Conservation (phyloP, 768 basidiomycete species). For the Xerocomellus intermedius region DNA sequence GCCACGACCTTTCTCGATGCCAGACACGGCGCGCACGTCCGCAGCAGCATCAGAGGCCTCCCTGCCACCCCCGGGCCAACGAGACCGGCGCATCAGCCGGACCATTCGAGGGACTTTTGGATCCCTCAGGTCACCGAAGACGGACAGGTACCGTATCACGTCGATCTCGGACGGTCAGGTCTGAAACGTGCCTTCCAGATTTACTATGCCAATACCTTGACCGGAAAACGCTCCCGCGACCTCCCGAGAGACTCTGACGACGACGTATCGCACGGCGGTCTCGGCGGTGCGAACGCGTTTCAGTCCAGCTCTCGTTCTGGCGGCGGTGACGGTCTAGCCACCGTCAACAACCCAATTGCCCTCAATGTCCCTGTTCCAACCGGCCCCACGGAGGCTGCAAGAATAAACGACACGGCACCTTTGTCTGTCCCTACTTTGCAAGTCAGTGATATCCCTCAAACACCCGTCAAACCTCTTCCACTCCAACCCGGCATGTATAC, state of each 20-base stretch:
- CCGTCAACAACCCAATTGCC: slow-evolving; percentile 20
- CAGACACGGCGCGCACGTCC: background rate
- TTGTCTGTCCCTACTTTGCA: background rate
- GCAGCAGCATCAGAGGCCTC: slow-evolving; percentile 29
- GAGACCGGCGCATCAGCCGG: background rate
- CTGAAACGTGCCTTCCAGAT: slow-evolving; percentile 50
- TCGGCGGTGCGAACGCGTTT: slow-evolving; percentile 49
- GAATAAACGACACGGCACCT: background rate
- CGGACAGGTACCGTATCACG: slow-evolving; percentile 62
- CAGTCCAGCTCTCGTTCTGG: slow-evolving; percentile 52
- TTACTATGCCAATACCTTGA: slow-evolving; percentile 88
- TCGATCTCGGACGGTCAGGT: background rate
- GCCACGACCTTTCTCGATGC: slow-evolving; percentile 6
- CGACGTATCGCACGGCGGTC: slow-evolving; percentile 56
- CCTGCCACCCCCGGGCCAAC: slow-evolving; percentile 25
- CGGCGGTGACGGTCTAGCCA: slow-evolving; percentile 43
- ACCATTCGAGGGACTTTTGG: slow-evolving; percentile 74
- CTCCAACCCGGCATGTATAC: background rate
- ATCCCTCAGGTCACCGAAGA: slow-evolving; percentile 79
- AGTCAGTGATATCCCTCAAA: background rate
- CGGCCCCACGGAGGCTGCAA: background rate
- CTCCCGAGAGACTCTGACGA: slow-evolving; percentile 67
- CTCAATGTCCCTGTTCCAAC: background rate
- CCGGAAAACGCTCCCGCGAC: slow-evolving; percentile 76
- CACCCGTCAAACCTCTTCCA: slow-evolving; percentile 3